phyloP scores from a whole-genome alignment of 768 basidiomycete species.

The Tylopilus vinaceipallidus region DNA sequence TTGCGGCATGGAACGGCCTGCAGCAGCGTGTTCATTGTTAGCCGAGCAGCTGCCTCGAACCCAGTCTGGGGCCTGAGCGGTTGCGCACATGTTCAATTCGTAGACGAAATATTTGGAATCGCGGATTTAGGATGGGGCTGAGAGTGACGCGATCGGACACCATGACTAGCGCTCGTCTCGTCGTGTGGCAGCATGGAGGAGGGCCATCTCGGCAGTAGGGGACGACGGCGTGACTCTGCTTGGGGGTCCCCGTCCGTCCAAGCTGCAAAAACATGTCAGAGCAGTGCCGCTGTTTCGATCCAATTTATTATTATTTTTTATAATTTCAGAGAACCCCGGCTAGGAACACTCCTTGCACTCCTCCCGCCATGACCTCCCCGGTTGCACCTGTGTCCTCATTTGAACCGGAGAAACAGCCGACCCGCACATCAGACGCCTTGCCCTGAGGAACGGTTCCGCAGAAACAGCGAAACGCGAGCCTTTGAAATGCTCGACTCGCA shows the following conservation, averaged over 20 bases:
- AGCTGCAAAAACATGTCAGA: slow-evolving; percentile 9
- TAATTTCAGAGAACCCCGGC: slow-evolving; percentile 30
- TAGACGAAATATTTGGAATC: background rate
- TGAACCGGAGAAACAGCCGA: slow-evolving; percentile 5
- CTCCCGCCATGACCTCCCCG: slow-evolving; percentile 23
- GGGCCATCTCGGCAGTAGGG: background rate
- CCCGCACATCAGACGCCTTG: background rate
- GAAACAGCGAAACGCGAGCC: background rate
- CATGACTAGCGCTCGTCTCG: background rate
- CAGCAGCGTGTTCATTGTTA: slow-evolving; percentile 1
- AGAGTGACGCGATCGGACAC: slow-evolving; percentile 1
- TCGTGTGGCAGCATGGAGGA: background rate
- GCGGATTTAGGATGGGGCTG: background rate
- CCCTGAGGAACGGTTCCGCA: slow-evolving; percentile 2
- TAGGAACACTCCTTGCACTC: slow-evolving; percentile 29
- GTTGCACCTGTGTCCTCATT: slow-evolving; percentile 10
- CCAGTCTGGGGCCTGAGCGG: too few species aligned
- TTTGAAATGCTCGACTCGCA: background rate
- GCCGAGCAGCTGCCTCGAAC: background rate
- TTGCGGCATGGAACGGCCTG: background rate
- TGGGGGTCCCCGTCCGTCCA: too few species aligned
- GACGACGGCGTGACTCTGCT: too few species aligned
- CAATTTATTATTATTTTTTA: slow-evolving; percentile 32
- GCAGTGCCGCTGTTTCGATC: slow-evolving; percentile 23
- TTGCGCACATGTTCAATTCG: background rate